Base-by-base conservation (phyloP, 306 rosid species). In the Corylus avellana region DNA sequence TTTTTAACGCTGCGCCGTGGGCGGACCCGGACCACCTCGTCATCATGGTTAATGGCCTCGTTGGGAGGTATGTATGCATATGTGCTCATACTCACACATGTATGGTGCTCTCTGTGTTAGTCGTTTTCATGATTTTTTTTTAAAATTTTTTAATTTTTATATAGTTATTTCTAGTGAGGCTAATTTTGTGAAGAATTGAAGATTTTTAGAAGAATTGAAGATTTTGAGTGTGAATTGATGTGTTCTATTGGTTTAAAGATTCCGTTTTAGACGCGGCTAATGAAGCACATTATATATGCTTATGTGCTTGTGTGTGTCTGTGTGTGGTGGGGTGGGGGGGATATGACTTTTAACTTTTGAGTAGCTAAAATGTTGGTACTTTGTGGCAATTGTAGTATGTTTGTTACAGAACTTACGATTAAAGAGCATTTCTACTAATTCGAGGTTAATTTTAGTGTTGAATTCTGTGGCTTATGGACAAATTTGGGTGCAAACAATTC, bases 31-130 rank as follows among this genome's bases (percentile, higher is more conserved):
- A 81, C 54, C 96, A 93, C 82, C 96, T 93, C 27, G 94, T 93
- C 55, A 80, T 93, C 51, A 93, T 93, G 97, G 97, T 93, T 84
- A 93, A 93, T 77, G 96, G 97, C n/a, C 84, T 93, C 9, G 80
- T 88, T 76, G 97, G 97, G 57, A 91, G 97, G 97, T 91, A 79
- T 5, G 16, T 59, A 4, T 54, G 72, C 50, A 25, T 13, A 16
- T 39, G 16, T 22, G 9, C 18, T 39, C 44, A 1, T 3, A 1
- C 35, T 32, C 35, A 22, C 25, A 22, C 50, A 10, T 47, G 11
- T 48, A 9, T 48, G 10, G 7, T 16, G 7, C 57, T 53, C 20
- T 12, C 53, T 49, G 4, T 49, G 13, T 48, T 9, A 9, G 53
- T 12, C 14, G 11, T 49, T 49, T 10, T 20, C 20, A 73, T 29